Base-by-base conservation (phyloP, 768 basidiomycete genomes). In the Lentinula edodes region DNA sequence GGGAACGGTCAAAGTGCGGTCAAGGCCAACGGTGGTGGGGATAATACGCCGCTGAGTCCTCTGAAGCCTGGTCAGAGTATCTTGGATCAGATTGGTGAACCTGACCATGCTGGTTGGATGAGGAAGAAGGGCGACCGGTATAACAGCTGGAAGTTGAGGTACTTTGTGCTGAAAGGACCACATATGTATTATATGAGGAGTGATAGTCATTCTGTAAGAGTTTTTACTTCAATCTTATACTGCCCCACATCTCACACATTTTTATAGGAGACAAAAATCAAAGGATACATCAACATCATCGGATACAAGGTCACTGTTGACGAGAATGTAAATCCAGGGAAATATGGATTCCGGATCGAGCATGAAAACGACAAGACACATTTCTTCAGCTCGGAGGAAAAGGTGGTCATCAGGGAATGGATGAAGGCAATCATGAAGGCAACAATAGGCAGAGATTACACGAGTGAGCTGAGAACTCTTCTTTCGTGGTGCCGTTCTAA, bases 351-450 rank as follows among this genome's bases (percentile, higher is more conserved):
- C 86, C 83, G 92, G 66, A 90, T 98, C 64, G 85, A 95, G 36
- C 95, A 98, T 66, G 92, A 89, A 75, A 80, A 82, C 6, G 91
- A 93, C 71, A 92, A 90, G 75, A 80, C 90, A 1, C 94, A 98
- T 72, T 93, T 74, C 69, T 99, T 99, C 75, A 93, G 91, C 64
- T 93, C 93, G 0, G 90, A 94, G 23, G 95, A 98, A 69, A 92
- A 93, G 73, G 68, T 76, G 0, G 75, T 85, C 41, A 82, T 97
- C 52, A 86, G 97, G n/a, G 93, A 93, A 65, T 98, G 97, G 96
- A 98, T 98, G 97, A 99, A 98, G 77, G 93, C 95, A 7, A 85
- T 99, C 66, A 98, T 98, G 93, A 99, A 98, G 72, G 93, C 96
- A 2, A 98, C 96, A 12, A 99, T 99, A 66, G 89, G 85, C 8